phyloP scores from a whole-genome alignment of 768 basidiomycete species.

The Pisolithus albus region DNA sequence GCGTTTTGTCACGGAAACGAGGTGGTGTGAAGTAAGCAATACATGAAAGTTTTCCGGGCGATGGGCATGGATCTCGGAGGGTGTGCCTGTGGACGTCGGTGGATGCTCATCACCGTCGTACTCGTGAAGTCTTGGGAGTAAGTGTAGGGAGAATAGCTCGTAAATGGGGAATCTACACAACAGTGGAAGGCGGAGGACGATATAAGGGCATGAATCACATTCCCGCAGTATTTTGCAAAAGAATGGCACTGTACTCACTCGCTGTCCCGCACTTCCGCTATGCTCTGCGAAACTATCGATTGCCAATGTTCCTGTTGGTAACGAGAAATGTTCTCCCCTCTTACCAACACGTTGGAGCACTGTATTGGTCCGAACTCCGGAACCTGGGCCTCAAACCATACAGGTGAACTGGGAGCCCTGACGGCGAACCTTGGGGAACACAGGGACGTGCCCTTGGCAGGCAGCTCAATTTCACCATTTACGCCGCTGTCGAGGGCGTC shows the following conservation, averaged over 20 bases:
- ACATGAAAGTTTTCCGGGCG: slow-evolving; percentile 39
- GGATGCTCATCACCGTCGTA: slow-evolving; percentile 11
- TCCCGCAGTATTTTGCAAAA: not conserved
- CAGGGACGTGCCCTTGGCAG: slow-evolving; percentile 2
- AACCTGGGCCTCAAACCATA: slow-evolving; percentile 34
- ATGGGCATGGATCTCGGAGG: not conserved
- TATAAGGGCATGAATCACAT: not conserved
- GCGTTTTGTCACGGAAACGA: slow-evolving; percentile 58
- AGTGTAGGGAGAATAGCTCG: slow-evolving; percentile 49
- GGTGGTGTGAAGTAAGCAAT: slow-evolving; percentile 68
- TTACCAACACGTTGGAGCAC: slow-evolving; percentile 30
- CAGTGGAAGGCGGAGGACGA: not conserved
- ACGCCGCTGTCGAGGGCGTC: slow-evolving; percentile 7
- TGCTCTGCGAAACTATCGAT: slow-evolving; percentile 30
- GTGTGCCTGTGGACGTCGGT: not conserved
- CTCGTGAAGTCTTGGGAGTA: slow-evolving; percentile 50
- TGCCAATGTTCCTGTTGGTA: slow-evolving; percentile 47
- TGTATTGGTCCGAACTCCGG: slow-evolving; percentile 9
- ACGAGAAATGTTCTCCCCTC: slow-evolving; percentile 41
- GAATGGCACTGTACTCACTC: slow-evolving; percentile 18
- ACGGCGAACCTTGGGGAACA: slow-evolving; percentile 33
- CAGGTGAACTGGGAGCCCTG: slow-evolving; percentile 18
- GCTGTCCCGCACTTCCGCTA: slow-evolving; percentile 28
- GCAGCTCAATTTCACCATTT: not conserved
- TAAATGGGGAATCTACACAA: slow-evolving; percentile 51